Percentiles rank a stretch among this genome's conserved stretches.
Conservation (phyloP, 768 basidiomycete genomes). For the Phallus indusiatus region DNA sequence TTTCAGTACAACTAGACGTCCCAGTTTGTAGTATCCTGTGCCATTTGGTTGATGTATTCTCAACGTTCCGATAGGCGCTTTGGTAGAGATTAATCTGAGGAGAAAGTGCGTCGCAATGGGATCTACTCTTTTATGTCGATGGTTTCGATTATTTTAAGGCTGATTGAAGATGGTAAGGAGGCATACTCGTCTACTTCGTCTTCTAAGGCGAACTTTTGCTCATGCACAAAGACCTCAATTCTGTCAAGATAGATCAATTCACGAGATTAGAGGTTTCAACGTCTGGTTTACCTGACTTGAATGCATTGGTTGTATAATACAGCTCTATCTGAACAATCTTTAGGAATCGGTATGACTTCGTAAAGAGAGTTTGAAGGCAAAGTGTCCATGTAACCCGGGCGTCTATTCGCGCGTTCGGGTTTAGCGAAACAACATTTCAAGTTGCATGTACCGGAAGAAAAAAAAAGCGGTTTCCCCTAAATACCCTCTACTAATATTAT, state of each 20-base stretch:
- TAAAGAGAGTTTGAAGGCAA: too few relatives aligned
- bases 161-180: constrained; percentile 14
- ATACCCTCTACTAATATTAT: too few relatives aligned
- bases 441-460: too few relatives aligned
- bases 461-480: too few relatives aligned
- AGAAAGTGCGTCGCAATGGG: constrained; percentile 60
- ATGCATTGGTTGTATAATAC: constrained; percentile 57
- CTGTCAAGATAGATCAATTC: too few relatives aligned
- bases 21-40: constrained; percentile 56
- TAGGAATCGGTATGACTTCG: constrained; percentile 44
- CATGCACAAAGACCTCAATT: constrained; percentile 49
- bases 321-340: constrained; percentile 28
- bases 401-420: too few relatives aligned
- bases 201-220: constrained; percentile 67
- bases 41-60: constrained; percentile 25
- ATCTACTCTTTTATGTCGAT: constrained; percentile 54
- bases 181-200: constrained; percentile 65
- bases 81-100: constrained; percentile 53
- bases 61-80: constrained; percentile 62
- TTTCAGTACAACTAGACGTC: constrained; percentile 58
- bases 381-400: too few relatives aligned
- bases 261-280: constrained; percentile 7
- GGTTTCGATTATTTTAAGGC: neutral
- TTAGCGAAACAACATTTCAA: too few relatives aligned
- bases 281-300: constrained; percentile 30